These are phyloP conservation scores for Ceratorhiza oryzae-sativae DNA, from an alignment of 1,284 basidiomycete species.

Conservation along the genomic window DNA sequence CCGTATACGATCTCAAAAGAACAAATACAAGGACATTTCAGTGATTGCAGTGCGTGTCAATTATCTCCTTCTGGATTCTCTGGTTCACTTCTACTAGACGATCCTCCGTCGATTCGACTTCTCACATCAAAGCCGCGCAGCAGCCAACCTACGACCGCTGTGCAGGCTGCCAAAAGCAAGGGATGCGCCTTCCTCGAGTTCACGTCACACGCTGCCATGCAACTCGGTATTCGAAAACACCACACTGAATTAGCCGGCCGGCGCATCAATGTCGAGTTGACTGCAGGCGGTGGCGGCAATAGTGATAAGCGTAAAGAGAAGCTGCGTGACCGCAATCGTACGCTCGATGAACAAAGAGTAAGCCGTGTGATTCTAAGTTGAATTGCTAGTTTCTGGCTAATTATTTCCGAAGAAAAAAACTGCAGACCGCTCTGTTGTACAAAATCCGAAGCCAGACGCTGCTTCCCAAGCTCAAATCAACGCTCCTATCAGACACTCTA, in stretches of 20 bases:
- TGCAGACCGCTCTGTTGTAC: background rate
- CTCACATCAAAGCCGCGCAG: constrained; percentile 73
- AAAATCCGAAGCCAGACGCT: constrained; percentile 50
- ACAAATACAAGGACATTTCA: constrained; percentile 77
- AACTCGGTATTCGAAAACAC: constrained; percentile 85
- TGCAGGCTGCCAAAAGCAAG: constrained; percentile 64
- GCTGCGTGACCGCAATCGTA: constrained; percentile 77
- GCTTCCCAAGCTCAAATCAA: constrained; percentile 48
- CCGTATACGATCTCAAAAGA: constrained; percentile 84
- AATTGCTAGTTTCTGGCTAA: constrained; percentile 6
- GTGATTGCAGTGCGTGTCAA: constrained; percentile 64
- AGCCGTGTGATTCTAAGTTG: constrained; percentile 45
- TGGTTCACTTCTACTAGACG: constrained; percentile 59
- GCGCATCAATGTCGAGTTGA: constrained; percentile 91
- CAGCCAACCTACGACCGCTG: constrained; percentile 47
- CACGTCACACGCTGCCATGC: constrained; percentile 70
- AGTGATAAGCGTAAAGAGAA: constrained; percentile 72
- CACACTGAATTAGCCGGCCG: constrained; percentile 84
- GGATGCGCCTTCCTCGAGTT: constrained; percentile 90
- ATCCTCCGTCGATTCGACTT: constrained; percentile 79
- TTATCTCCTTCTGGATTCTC: constrained; percentile 11
- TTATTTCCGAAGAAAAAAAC: constrained; percentile 50
- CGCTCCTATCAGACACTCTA: constrained; percentile 70
- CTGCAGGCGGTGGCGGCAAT: constrained; percentile 91
- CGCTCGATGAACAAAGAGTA: constrained; percentile 75